A percentile compares a stretch with the other conserved stretches of the same genome.
phyloP scores from a whole-genome alignment of 305 asterid species.

The Rubia balearica region DNA sequence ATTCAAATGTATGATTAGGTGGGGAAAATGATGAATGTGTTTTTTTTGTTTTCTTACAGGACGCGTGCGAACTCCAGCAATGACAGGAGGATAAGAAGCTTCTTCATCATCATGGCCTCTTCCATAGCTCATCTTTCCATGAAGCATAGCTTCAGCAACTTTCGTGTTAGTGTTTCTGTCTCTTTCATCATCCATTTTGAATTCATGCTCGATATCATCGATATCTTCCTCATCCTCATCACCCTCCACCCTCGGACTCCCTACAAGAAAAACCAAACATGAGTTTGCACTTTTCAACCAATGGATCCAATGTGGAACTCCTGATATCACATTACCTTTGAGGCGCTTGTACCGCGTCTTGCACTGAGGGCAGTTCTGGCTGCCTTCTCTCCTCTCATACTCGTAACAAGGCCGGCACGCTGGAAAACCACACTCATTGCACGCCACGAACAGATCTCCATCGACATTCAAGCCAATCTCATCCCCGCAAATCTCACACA shows the following conservation, averaged over 20 bases:
- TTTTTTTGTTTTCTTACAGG: conserved; percentile 38
- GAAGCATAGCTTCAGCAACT: conserved; percentile 85
- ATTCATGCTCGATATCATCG: conserved; percentile 93
- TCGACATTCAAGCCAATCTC: conserved; percentile 80
- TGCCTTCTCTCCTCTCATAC: conserved; percentile 96
- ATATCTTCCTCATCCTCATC: conserved; percentile 97
- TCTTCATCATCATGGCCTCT: conserved; percentile 90
- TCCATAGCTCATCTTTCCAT: conserved; percentile 97
- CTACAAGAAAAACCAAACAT: conserved; percentile 28
- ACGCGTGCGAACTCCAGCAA: conserved; percentile 68
- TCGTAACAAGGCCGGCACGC: conserved; percentile 96
- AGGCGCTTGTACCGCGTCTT: conserved; percentile 92
- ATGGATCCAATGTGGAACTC: no score
- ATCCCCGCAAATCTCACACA: conserved; percentile 97
- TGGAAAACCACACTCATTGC: conserved; percentile 95
- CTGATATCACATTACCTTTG: conserved; percentile 41
- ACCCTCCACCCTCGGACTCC: conserved; percentile 96
- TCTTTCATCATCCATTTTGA: conserved; percentile 63
- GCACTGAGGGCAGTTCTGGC: conserved; percentile 92
- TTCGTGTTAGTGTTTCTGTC: conserved; percentile 54
- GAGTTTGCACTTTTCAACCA: neutral
- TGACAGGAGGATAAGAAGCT: conserved; percentile 60
- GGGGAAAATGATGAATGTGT: neutral
- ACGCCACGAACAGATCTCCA: conserved; percentile 90
- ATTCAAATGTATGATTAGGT: neutral